These are phyloP conservation scores for Botryobasidium botryosum DNA, from an alignment of 768 basidiomycete genomes.

Conservation along the genomic window DNA sequence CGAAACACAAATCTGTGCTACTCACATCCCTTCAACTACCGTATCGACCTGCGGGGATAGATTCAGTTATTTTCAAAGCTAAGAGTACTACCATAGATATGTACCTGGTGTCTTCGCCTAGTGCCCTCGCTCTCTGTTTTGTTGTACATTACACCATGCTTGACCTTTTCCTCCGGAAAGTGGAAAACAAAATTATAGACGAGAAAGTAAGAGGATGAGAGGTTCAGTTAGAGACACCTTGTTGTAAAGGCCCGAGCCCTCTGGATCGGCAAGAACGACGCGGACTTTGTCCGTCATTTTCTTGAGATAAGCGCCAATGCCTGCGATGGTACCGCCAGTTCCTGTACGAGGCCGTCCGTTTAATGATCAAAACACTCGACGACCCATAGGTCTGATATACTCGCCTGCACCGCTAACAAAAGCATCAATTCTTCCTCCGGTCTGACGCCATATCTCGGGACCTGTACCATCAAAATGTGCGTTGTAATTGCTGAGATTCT, in stretches of 20 bases:
- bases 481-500: constrained; percentile 80
- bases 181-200: background rate
- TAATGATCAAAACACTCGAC: background rate
- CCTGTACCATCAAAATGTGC: constrained; percentile 85
- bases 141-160: constrained; percentile 90
- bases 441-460: constrained; percentile 90
- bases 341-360: constrained; percentile 27
- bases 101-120: constrained; percentile 63
- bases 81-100: background rate
- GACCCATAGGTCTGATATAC: constrained; percentile 9
- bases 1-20: background rate
- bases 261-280: constrained; percentile 75
- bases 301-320: constrained; percentile 66
- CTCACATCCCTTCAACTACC: constrained; percentile 80
- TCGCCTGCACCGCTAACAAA: constrained; percentile 83
- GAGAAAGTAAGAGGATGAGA: background rate
- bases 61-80: background rate
- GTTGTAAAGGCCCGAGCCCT: constrained; percentile 90
- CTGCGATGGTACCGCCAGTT: constrained; percentile 93
- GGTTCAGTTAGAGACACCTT: constrained; percentile 34
- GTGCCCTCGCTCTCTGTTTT: constrained; percentile 86
- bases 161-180: constrained; percentile 47
- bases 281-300: constrained; percentile 44
- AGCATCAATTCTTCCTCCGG: constrained; percentile 60
- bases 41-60: constrained; percentile 56